Conservation (phyloP, 345 rosid genomes). For the Linum trigynum region DNA sequence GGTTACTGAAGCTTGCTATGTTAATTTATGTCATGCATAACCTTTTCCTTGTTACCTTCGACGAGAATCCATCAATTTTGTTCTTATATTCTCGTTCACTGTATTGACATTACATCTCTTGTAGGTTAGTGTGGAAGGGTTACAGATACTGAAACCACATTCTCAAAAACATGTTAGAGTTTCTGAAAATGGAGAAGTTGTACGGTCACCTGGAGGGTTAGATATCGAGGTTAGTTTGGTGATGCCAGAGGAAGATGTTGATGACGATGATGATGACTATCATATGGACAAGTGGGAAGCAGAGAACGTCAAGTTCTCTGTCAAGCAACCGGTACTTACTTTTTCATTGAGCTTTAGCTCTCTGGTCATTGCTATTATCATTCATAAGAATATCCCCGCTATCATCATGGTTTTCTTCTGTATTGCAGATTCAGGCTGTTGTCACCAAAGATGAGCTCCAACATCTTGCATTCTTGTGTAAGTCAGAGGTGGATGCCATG, state of each 20-base stretch:
- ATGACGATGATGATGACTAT: constrained; percentile 22
- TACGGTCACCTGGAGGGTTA: constrained; percentile 51
- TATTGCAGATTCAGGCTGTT: constrained; percentile 65
- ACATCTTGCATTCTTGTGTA: constrained; percentile 65
- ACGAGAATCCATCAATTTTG: too few species aligned
- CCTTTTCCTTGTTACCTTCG: too few species aligned
- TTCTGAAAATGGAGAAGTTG: constrained; percentile 48
- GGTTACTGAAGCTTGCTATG: too few species aligned
- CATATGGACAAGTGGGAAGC: constrained; percentile 56
- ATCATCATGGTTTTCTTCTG: constrained; percentile 6
- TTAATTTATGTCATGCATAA: too few species aligned
- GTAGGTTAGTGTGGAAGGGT: constrained; percentile 75
- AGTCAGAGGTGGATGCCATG: constrained; percentile 87
- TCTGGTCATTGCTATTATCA: constrained; percentile 11
- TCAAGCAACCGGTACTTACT: constrained; percentile 66
- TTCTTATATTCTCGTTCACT: too few species aligned
- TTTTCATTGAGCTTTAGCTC: constrained; percentile 15
- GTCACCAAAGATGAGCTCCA: constrained; percentile 86
- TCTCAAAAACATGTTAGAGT: constrained; percentile 26
- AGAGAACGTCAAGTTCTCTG: constrained; percentile 79
- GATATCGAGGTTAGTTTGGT: constrained; percentile 63
- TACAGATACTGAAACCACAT: constrained; percentile 76
- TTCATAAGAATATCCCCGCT: not conserved
- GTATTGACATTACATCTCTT: constrained; percentile 3
- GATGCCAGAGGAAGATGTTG: constrained; percentile 41